Evolutionary conservation across 2,329 filamentous ascomycete species (phyloP), one percentile per base, ranked within the genome.

Genomic region (Calonectria montana): DNA sequence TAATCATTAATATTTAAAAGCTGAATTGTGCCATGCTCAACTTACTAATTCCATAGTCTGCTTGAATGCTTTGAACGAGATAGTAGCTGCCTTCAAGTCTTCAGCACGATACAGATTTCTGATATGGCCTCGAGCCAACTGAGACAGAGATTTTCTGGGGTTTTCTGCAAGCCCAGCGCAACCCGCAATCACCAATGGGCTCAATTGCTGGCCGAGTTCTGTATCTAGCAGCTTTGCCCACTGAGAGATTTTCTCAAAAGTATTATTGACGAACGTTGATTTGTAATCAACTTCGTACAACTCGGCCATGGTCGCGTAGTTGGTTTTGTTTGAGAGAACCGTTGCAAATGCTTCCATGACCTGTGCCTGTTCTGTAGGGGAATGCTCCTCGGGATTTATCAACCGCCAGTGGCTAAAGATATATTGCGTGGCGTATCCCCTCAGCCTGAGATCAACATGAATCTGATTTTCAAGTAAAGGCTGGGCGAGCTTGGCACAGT

Each of bases 271-370:
- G 35, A 72, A 73, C 8, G 63, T 69, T 1, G 39, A 15, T 1
- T 35, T 35, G 50, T 62, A 73, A 18, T n/a, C 37, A 18, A 61
- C 55, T n/a, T 13, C 39, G 0, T 31, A 67, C 59, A 18, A 67
- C 59, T 76, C 75, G 1, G 77, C 31, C 66, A 78, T 75, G 12
- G 43, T 41, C 4, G 70, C 69, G 1, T 73, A 70, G 0, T 74
- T 65, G 1, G 71, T 68, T 1, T 74, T 74, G 39, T 80, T 62
- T 9, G 72, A 72, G 21, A 80, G 4, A 0, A 69, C 55, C 29
- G 71, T 71, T 0, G 73, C 73, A 4, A 80, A 69, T 0, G 71
- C 73, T 37, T 80, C 72, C 41, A 81, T 76, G 0, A 78, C 75
- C 47, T 80, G 78, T 0, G 48, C 70, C 7, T 75, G 67, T 31